Conservation (phyloP, 176 grass and related monocot genomes). For the Triticum timopheevii region DNA sequence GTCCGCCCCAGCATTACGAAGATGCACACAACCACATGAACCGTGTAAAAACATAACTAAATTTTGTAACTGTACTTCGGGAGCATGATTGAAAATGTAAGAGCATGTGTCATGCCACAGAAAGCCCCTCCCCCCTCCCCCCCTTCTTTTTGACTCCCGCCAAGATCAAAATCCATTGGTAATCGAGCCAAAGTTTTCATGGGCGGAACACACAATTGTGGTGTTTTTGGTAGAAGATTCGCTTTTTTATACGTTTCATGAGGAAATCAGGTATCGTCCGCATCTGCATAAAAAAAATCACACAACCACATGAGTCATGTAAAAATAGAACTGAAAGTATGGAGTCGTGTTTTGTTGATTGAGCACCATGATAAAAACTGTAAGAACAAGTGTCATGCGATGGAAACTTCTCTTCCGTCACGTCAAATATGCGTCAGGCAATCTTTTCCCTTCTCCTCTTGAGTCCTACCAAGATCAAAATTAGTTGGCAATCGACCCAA, state of each 20-base stretch:
- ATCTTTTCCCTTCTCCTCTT: not conserved
- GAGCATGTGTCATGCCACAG: not conserved
- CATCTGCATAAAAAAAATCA: no score
- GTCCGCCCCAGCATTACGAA: no score
- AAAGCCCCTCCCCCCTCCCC: not conserved
- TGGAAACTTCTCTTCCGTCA: not conserved
- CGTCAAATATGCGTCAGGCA: not conserved
- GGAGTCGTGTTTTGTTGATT: not conserved
- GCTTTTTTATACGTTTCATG: not conserved
- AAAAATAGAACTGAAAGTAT: not conserved
- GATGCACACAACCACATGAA: not conserved
- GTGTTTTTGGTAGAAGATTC: not conserved
- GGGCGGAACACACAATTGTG: not conserved
- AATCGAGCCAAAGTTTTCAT: not conserved
- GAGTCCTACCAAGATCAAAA: not conserved
- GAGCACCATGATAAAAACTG: not conserved
- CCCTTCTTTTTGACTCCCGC: not conserved
- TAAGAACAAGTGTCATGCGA: not conserved
- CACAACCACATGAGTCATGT: not conserved
- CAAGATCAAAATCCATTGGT: not conserved
- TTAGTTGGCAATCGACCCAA: not conserved
- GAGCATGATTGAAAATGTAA: not conserved
- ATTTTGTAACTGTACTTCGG: no score
- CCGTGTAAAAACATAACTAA: not conserved
- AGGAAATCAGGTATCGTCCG: not conserved